These are phyloP conservation scores for Asterionellopsis glacialis DNA, from an alignment of 108 stramenopile genomes.

Conservation along the genomic window DNA sequence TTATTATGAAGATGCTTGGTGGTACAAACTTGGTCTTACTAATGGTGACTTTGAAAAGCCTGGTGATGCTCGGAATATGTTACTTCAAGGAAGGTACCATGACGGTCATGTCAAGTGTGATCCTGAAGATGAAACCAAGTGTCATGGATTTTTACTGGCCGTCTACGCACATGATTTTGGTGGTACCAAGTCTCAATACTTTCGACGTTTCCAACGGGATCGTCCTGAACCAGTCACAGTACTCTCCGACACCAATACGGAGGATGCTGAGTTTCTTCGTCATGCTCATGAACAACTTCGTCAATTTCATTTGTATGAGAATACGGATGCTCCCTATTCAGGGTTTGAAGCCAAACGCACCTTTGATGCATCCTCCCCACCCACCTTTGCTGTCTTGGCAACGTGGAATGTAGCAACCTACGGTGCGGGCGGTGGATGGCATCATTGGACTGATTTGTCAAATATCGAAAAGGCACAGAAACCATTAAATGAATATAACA, in stretches of 20 bases:
- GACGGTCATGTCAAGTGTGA: slow-evolving; percentile 17
- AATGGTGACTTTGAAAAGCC: slow-evolving; percentile 18
- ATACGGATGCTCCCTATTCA: slow-evolving; percentile 10
- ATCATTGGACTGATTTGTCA: slow-evolving; percentile 22
- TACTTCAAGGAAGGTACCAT: slow-evolving; percentile 22
- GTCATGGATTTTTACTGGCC: slow-evolving; percentile 28
- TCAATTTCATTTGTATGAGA: slow-evolving; percentile 17
- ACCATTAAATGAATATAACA: slow-evolving; percentile 6
- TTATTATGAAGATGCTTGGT: slow-evolving; percentile 25
- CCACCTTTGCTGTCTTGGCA: slow-evolving; percentile 15
- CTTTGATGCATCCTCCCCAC: slow-evolving; percentile 6
- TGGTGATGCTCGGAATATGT: slow-evolving; percentile 26
- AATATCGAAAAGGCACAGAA: slow-evolving; percentile 10
- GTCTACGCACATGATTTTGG: slow-evolving; percentile 21
- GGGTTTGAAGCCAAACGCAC: slow-evolving; percentile 9
- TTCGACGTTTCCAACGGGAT: slow-evolving; percentile 28
- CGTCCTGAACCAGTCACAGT: slow-evolving; percentile 29
- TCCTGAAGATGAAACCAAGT: slow-evolving; percentile 11
- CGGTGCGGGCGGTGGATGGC: slow-evolving; percentile 30
- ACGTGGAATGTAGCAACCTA: slow-evolving; percentile 20
- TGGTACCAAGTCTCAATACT: slow-evolving; percentile 26
- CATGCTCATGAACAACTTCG: slow-evolving; percentile 22
- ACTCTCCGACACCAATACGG: slow-evolving; percentile 12
- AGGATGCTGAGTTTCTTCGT: slow-evolving; percentile 15
- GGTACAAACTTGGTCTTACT: slow-evolving; percentile 18